Evolutionary conservation across 2,329 filamentous ascomycete genomes (phyloP).

Genomic region (Pestalotiopsis sp.): DNA sequence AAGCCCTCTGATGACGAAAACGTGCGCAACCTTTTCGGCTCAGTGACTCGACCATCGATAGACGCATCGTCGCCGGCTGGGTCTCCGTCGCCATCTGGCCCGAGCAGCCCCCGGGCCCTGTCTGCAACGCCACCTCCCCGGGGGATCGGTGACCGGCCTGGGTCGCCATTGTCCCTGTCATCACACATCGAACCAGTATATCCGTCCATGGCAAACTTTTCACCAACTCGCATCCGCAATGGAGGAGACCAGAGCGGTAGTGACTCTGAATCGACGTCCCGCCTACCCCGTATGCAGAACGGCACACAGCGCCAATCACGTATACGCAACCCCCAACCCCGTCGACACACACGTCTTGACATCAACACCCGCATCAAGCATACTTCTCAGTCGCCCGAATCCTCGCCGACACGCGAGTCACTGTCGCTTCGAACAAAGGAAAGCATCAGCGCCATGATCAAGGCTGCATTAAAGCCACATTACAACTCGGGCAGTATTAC

Average conservation of each 20-base stretch:
- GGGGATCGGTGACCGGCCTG: conserved; percentile 59
- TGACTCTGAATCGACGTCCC: conserved; percentile 42
- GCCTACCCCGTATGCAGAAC: conserved; percentile 28
- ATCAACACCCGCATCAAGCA: conserved; percentile 27
- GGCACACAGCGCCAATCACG: conserved; percentile 39
- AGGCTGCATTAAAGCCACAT: conserved; percentile 75
- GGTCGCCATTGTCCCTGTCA: conserved; percentile 66
- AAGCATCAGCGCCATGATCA: conserved; percentile 86
- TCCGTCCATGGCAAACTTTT: conserved; percentile 69
- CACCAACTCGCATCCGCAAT: conserved; percentile 50
- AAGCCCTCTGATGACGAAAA: conserved; percentile 58
- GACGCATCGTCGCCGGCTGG: conserved; percentile 62
- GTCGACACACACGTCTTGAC: conserved; percentile 43
- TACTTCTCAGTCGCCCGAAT: conserved; percentile 55
- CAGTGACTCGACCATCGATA: conserved; percentile 25
- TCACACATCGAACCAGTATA: conserved; percentile 73
- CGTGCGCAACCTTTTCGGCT: conserved; percentile 38
- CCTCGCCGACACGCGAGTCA: conserved; percentile 63
- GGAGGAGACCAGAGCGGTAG: conserved; percentile 40
- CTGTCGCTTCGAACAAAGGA: conserved; percentile 84
- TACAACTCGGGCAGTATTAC: conserved; percentile 79
- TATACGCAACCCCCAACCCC: conserved; percentile 53
- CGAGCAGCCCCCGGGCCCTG: conserved; percentile 66
- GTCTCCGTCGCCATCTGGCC: conserved; percentile 65
- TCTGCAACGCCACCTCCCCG: conserved; percentile 71